These are phyloP conservation scores for Papiliotrema terrestris DNA, from an alignment of 1,284 basidiomycete genomes.

Conservation along the genomic window DNA sequence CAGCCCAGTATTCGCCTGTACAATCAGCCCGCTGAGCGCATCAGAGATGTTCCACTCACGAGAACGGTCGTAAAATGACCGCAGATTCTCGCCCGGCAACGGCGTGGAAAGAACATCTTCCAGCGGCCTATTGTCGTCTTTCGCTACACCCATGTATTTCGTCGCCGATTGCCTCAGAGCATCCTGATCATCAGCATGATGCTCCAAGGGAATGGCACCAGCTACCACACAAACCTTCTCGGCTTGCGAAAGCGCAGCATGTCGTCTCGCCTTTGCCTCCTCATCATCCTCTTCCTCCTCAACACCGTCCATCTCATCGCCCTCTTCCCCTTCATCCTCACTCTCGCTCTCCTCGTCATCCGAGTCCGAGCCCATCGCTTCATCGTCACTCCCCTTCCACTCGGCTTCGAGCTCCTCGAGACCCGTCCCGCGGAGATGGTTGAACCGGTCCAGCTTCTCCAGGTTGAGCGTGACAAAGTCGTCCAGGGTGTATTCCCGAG, in stretches of 20 bases:
- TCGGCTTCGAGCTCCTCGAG: conserved; percentile 57
- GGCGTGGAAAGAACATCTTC: conserved; percentile 80
- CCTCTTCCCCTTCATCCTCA: conserved; percentile 35
- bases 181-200: conserved; percentile 41
- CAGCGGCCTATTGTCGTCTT: conserved; percentile 60
- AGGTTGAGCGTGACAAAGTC: conserved; percentile 74
- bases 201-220: neutral
- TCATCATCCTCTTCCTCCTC: conserved; percentile 31
- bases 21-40: neutral
- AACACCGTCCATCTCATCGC: conserved; percentile 33
- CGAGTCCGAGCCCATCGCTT: conserved; percentile 49
- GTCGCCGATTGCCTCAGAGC: conserved; percentile 62
- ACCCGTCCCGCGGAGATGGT: conserved; percentile 65
- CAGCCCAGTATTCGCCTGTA: conserved; percentile 62
- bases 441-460: conserved; percentile 74
- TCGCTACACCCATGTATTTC: conserved; percentile 69
- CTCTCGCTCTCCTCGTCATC: conserved; percentile 55
- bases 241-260: conserved; percentile 22
- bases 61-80: conserved; percentile 78
- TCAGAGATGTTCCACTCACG: conserved; percentile 51
- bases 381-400: conserved; percentile 58
- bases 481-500: conserved; percentile 78
- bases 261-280: conserved; percentile 19
- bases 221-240: conserved; percentile 22
- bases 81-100: conserved; percentile 79